Evolutionary conservation across 148 eudicot genomes (phyloP).

Genomic region (Talinum fruticosum): DNA sequence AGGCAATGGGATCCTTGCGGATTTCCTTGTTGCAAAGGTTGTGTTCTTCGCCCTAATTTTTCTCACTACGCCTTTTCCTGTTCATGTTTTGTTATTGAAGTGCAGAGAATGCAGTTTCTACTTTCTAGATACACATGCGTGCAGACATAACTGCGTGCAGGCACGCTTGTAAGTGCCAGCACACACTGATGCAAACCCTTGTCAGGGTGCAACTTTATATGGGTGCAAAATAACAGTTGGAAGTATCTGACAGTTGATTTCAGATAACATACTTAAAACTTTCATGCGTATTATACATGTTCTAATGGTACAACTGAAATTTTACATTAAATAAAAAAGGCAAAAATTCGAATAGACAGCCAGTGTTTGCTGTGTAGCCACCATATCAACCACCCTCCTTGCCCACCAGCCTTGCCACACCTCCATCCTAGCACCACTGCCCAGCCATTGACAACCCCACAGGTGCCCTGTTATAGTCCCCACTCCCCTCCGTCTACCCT

Average conservation of each 20-base stretch:
- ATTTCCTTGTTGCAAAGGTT: conserved; percentile 91
- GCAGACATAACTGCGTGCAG: not conserved
- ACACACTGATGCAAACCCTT: not conserved
- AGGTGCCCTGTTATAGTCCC: no score
- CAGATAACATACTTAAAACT: not conserved
- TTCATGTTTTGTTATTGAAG: conserved; percentile 9
- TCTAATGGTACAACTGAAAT: no score
- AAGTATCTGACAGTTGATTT: not conserved
- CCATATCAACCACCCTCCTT: no score
- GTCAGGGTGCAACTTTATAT: not conserved
- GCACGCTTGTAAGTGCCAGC: not conserved
- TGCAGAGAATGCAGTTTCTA: not conserved
- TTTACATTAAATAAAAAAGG: not conserved
- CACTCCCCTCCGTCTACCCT: no score
- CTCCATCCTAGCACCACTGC: no score
- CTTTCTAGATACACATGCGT: not conserved
- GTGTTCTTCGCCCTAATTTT: conserved; percentile 1
- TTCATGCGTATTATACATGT: not conserved
- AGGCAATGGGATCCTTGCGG: conserved; percentile 86
- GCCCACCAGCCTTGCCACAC: no score
- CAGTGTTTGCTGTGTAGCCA: no score
- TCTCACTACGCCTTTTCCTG: conserved; percentile 6
- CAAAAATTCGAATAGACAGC: not conserved
- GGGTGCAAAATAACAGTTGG: no score
- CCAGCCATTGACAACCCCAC: no score